phyloP scores from a whole-genome alignment of 768 basidiomycete species.

The Kwoniella sp. region DNA sequence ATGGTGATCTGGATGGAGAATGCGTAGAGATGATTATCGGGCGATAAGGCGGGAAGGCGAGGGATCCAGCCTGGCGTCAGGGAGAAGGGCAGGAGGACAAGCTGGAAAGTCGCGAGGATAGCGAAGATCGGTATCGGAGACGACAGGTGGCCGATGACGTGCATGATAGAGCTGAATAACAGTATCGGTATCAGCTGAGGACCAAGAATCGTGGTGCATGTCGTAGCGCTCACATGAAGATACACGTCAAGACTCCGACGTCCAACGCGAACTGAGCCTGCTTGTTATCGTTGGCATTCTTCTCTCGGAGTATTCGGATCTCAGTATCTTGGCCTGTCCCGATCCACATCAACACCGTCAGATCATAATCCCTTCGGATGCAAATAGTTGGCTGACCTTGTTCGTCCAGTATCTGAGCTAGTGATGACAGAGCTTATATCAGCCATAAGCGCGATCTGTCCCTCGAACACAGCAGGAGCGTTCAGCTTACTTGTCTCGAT shows the following conservation, averaged over 20 bases:
- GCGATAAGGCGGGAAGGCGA: slow-evolving; percentile 4
- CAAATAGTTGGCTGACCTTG: slow-evolving; percentile 29
- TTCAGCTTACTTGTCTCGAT: neutral
- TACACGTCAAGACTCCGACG: slow-evolving; percentile 29
- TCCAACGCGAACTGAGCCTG: slow-evolving; percentile 31
- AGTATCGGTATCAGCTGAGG: neutral
- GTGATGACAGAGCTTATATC: slow-evolving; percentile 2
- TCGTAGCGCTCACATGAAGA: slow-evolving; percentile 28
- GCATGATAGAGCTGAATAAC: slow-evolving; percentile 21
- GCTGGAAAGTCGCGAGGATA: slow-evolving; percentile 23
- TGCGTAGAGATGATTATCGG: slow-evolving; percentile 27
- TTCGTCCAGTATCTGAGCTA: slow-evolving; percentile 23
- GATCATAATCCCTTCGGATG: too few relatives aligned
- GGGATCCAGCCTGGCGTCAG: slow-evolving; percentile 31
- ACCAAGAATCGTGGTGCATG: neutral
- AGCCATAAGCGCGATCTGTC: neutral
- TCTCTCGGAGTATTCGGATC: slow-evolving; percentile 26
- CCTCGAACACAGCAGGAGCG: neutral
- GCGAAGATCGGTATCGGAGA: slow-evolving; percentile 17
- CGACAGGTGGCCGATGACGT: slow-evolving; percentile 22
- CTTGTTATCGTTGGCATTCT: slow-evolving; percentile 32
- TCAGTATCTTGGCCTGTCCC: slow-evolving; percentile 40
- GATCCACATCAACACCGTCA: neutral
- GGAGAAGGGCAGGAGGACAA: slow-evolving; percentile 40
- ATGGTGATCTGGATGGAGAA: slow-evolving; percentile 30